phyloP scores from a whole-genome alignment of 495 filamentous ascomycete species.

The Penicillium subrubescens region DNA sequence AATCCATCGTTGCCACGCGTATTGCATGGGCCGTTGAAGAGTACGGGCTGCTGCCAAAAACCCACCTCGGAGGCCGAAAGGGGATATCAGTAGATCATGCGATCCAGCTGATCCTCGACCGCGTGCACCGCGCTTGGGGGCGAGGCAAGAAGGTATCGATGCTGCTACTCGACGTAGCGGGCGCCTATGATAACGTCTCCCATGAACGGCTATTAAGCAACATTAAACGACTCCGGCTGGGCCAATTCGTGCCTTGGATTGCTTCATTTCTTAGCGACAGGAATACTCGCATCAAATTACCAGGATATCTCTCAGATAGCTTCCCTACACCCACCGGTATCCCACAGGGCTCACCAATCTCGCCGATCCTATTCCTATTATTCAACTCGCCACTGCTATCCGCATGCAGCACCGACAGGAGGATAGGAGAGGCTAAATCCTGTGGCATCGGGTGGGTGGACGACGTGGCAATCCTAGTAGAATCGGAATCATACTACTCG shows the following conservation, averaged over 20 bases:
- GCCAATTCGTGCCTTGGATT: neutral
- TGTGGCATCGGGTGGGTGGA: neutral
- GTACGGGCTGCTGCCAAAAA: no score
- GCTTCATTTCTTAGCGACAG: neutral
- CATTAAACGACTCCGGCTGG: slow-evolving; percentile 11
- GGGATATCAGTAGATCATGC: slow-evolving; percentile 25
- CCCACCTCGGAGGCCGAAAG: no score
- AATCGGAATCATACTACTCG: neutral
- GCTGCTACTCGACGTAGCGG: slow-evolving; percentile 25
- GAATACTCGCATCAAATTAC: slow-evolving; percentile 4
- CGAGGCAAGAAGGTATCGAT: slow-evolving; percentile 1
- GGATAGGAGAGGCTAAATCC: no score
- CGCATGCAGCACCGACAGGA: no score
- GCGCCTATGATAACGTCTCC: no score
- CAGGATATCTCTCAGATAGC: neutral
- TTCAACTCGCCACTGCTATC: neutral
- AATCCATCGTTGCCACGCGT: slow-evolving; percentile 19
- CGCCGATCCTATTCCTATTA: neutral
- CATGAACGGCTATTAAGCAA: slow-evolving; percentile 26
- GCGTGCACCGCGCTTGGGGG: slow-evolving; percentile 25
- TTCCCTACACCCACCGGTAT: no score
- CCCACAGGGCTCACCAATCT: neutral
- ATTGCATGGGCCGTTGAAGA: slow-evolving; percentile 10
- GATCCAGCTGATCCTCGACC: slow-evolving; percentile 20
- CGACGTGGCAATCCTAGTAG: slow-evolving; percentile 5